Evolutionary conservation across 2,329 filamentous ascomycete species (phyloP), one percentile per base, ranked within the genome.

Genomic region (Periconia sp.): DNA sequence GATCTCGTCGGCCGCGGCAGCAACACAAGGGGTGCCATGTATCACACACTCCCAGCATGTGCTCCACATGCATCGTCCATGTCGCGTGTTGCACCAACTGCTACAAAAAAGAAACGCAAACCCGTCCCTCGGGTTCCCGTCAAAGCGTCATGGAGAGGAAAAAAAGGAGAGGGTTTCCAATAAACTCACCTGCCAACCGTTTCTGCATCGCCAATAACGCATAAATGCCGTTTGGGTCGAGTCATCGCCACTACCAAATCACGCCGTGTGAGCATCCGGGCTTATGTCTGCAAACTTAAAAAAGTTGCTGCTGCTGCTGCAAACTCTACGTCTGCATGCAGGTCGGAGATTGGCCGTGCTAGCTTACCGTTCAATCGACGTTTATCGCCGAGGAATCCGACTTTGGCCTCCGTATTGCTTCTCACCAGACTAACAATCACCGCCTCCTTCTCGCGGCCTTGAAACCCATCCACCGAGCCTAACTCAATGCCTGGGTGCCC

Each of bases 381-480:
- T 80, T 92, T 96, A 76, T 99, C 94, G 14, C 86, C 91, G 37
- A 99, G 77, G 68, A 99, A 99, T 10, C 94, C 94, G 14, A 97
- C 92, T 71, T 97, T 92, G 47, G 87, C 85, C 46, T 92, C 85
- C 6, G 85, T 62, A 70, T 99, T 99, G 74, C 92, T 97, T 61
- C 94, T 83, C 52, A 99, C 94, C n/a, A 97, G 82, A 73, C 89
- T 96, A 48, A 99, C 87, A 40, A 99, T 83, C 15, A 99, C 88
- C 2, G 91, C 94, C 74, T 99, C 94, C 75, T 99, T 99, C 75
- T 99, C 94, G 17, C 94, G 85, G 33, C 94, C 94, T 74, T 99
- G 94, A 71, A 99, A 99, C 2, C 93, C 94, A 73, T 99, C 94
- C 2, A 99, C 91, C 65, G 91, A 96, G 33, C 94, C 94, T n/a